A percentile compares a stretch with the other conserved stretches of the same genome.
Evolutionary conservation across 2,329 filamentous ascomycete genomes (phyloP).

Genomic region (Fusarium tricinctum): DNA sequence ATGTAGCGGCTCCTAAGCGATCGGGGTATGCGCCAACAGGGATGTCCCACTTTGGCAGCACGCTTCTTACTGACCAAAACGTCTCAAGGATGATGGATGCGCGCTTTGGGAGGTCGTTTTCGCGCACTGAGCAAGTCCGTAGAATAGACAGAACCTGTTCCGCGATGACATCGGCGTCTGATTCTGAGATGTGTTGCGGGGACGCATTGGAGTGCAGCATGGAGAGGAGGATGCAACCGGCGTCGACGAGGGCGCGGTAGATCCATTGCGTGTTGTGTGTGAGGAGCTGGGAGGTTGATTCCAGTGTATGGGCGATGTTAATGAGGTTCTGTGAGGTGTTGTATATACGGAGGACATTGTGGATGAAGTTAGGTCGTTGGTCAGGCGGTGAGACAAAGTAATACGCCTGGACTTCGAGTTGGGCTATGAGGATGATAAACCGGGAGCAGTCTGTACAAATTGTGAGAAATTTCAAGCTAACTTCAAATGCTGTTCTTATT

Average conservation of each 20-base stretch:
- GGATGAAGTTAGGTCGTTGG: constrained; percentile 56
- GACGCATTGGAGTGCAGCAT: constrained; percentile 61
- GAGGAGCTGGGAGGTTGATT: constrained; percentile 58
- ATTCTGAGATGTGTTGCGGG: constrained; percentile 51
- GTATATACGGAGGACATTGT: constrained; percentile 63
- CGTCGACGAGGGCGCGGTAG: constrained; percentile 62
- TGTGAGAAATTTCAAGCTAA: neutral
- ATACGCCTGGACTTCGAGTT: constrained; percentile 67
- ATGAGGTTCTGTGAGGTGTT: constrained; percentile 64
- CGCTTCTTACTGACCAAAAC: constrained; percentile 60
- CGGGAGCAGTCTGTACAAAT: constrained; percentile 59
- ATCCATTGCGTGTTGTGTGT: constrained; percentile 65
- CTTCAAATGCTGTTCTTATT: neutral
- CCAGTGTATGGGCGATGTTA: constrained; percentile 59
- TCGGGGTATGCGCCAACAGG: constrained; percentile 60
- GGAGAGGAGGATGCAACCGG: constrained; percentile 61
- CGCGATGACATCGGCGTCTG: constrained; percentile 52
- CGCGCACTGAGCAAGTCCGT: constrained; percentile 61
- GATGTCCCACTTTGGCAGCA: constrained; percentile 57
- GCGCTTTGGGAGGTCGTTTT: constrained; percentile 64
- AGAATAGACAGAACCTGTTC: constrained; percentile 55
- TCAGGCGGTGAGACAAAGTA: constrained; percentile 64
- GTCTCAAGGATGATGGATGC: constrained; percentile 63
- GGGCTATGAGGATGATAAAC: constrained; percentile 64
- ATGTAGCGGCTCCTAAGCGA: constrained; percentile 64